Conservation (phyloP, 2,329 filamentous ascomycete species). For the Botrytis elliptica region DNA sequence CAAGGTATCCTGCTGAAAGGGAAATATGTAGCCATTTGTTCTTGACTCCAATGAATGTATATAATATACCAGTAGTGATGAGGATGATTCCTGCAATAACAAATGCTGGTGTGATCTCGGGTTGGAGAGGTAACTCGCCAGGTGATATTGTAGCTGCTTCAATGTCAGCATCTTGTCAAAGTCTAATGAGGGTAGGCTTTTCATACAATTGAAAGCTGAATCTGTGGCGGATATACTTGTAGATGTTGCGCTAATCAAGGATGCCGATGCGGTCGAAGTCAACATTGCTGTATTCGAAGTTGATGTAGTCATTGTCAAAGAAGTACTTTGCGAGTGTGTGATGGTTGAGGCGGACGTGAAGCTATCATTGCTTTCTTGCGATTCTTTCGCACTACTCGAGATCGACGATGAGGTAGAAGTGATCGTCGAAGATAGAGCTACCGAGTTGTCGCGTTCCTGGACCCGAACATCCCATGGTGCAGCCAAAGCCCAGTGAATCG, state of each 20-base stretch:
- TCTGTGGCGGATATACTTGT: neutral
- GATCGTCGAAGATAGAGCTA: constrained; percentile 29
- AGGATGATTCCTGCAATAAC: constrained; percentile 77
- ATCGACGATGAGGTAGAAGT: constrained; percentile 22
- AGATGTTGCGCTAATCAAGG: neutral
- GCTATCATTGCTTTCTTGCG: constrained; percentile 4
- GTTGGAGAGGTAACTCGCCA: constrained; percentile 66
- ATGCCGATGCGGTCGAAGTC: neutral
- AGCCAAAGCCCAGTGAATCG: constrained; percentile 29
- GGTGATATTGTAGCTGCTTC: constrained; percentile 34
- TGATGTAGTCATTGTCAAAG: neutral
- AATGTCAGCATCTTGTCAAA: constrained; percentile 10
- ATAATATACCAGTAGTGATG: constrained; percentile 66
- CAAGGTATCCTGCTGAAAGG: constrained; percentile 73
- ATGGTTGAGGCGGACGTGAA: neutral
- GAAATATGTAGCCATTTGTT: constrained; percentile 77
- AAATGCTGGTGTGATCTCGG: constrained; percentile 75
- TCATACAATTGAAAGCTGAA: constrained; percentile 18
- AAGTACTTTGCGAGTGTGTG: neutral
- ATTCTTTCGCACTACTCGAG: constrained; percentile 4
- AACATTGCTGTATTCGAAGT: constrained; percentile 8
- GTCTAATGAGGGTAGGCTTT: neutral
- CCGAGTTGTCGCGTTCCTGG: constrained; percentile 33
- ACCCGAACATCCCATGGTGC: constrained; percentile 27
- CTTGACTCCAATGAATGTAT: constrained; percentile 79